Percentiles rank a stretch among this genome's conserved stretches.
phyloP scores from a whole-genome alignment of 177 flowering plant genomes.

The Vitis hybrid region DNA sequence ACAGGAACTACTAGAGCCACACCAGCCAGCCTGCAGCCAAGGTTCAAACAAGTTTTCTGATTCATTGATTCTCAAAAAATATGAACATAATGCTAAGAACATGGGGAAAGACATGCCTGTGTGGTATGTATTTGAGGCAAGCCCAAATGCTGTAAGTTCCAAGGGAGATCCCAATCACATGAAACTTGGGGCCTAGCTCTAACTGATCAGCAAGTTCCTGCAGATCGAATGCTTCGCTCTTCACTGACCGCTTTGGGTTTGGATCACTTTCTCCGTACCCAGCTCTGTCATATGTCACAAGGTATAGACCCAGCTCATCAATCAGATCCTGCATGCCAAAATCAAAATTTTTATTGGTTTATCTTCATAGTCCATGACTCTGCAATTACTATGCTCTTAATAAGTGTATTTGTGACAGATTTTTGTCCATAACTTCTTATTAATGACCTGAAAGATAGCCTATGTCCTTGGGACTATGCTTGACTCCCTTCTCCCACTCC shows the following conservation, averaged over 20 bases:
- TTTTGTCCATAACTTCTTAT: too few relatives aligned
- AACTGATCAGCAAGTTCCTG: slow-evolving; percentile 26
- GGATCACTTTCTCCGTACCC: slow-evolving; percentile 32
- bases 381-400: too few relatives aligned
- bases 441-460: too few relatives aligned
- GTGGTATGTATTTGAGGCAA: slow-evolving; percentile 24
- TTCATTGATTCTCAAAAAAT: background rate
- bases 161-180: slow-evolving; percentile 18
- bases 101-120: slow-evolving; percentile 8
- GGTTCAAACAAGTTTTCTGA: background rate
- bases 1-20: slow-evolving; percentile 15
- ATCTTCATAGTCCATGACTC: background rate
- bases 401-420: too few relatives aligned
- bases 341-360: background rate
- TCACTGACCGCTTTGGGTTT: slow-evolving; percentile 15
- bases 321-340: slow-evolving; percentile 20
- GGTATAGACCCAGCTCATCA: slow-evolving; percentile 17
- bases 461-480: too few relatives aligned
- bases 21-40: slow-evolving; percentile 17
- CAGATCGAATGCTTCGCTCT: slow-evolving; percentile 27
- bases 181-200: slow-evolving; percentile 12
- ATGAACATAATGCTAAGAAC: background rate
- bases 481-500: too few relatives aligned
- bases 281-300: slow-evolving; percentile 20
- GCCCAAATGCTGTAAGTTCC: slow-evolving; percentile 12